Percentiles rank a stretch among this genome's conserved stretches.
Evolutionary conservation across 306 rosid genomes (phyloP).

Genomic region (Cicer yamashitae): DNA sequence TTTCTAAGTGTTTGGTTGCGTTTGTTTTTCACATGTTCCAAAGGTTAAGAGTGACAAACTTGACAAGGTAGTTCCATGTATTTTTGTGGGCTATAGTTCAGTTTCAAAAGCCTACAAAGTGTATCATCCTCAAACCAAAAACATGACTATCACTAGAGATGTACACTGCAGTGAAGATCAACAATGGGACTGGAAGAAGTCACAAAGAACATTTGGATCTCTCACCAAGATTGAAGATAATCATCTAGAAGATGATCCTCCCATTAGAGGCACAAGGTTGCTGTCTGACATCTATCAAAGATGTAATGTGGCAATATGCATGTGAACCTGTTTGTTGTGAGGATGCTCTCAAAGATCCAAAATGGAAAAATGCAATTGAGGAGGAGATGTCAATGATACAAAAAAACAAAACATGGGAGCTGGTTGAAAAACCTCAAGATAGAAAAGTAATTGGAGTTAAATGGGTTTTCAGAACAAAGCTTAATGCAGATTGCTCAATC

Average conservation of each 20-base stretch:
- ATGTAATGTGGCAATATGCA: background rate
- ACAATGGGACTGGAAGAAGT: background rate
- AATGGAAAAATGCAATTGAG: background rate
- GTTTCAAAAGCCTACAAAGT: background rate
- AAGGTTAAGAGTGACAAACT: background rate
- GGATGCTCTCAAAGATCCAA: background rate
- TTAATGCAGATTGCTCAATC: background rate
- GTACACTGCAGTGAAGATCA: background rate
- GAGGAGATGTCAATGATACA: background rate
- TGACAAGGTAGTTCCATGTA: background rate
- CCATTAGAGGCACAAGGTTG: background rate
- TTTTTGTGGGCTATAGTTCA: background rate
- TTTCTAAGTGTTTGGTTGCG: too few relatives aligned
- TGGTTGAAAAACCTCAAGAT: background rate
- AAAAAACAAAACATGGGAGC: conserved; percentile 3
- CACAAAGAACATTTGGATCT: background rate
- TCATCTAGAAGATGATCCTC: background rate
- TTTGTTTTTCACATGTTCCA: background rate
- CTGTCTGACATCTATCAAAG: background rate
- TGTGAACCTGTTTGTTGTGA: background rate
- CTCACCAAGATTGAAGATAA: too few relatives aligned
- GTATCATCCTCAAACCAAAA: background rate
- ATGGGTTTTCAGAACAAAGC: too few relatives aligned
- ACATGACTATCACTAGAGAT: background rate
- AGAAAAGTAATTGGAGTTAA: too few relatives aligned